These are phyloP conservation scores for Talaromyces ruber DNA, from an alignment of 495 filamentous ascomycete genomes.

Conservation along the genomic window DNA sequence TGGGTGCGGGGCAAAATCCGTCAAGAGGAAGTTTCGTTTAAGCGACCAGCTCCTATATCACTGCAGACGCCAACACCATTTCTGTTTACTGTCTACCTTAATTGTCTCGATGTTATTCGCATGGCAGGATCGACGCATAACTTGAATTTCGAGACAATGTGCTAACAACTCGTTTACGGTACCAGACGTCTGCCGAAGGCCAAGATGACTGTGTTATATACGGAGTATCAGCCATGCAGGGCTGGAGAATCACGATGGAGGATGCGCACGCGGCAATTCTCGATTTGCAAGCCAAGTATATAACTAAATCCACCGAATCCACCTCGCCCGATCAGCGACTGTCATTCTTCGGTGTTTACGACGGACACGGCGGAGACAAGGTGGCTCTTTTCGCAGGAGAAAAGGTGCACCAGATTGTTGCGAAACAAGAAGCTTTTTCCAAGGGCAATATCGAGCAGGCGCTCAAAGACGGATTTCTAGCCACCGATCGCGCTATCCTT, in stretches of 20 bases:
- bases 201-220: conserved; percentile 88
- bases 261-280: conserved; percentile 86
- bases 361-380: conserved; percentile 95
- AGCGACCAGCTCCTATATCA: neutral
- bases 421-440: conserved; percentile 90
- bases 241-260: conserved; percentile 99
- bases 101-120: neutral
- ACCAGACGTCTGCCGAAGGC: conserved; percentile 75
- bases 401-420: conserved; percentile 85
- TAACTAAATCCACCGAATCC: conserved; percentile 47
- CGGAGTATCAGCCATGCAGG: conserved; percentile 97
- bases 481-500: conserved; percentile 90
- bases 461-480: conserved; percentile 93
- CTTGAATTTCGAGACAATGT: conserved; percentile 6
- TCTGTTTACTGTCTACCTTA: neutral
- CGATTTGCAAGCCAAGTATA: conserved; percentile 64
- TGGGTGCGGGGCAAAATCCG: conserved; percentile 6
- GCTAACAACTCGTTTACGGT: conserved; percentile 3
- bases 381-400: conserved; percentile 90
- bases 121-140: neutral
- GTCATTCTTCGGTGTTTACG: conserved; percentile 96
- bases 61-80: neutral
- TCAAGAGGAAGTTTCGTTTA: neutral
- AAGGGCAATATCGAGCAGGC: conserved; percentile 88
- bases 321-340: conserved; percentile 60